Percentiles rank a stretch among this genome's conserved stretches.
Evolutionary conservation across 2,329 filamentous ascomycete genomes (phyloP).

Genomic region (Stemphylium beticola): DNA sequence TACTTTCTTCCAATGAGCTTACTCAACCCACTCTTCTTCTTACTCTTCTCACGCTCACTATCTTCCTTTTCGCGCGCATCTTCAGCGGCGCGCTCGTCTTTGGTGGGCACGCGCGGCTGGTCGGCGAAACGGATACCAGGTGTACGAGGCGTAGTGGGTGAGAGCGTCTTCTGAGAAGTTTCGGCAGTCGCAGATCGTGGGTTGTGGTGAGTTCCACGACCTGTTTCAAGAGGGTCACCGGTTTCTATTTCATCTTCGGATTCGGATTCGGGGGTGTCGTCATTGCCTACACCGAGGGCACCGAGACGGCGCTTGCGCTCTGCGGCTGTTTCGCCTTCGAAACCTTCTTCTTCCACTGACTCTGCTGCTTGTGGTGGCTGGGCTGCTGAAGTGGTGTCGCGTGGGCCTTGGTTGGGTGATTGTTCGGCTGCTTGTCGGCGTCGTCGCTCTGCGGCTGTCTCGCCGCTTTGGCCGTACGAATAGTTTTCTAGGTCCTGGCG

Average conservation of each 20-base stretch:
- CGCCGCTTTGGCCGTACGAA: constrained; percentile 28
- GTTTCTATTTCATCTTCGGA: constrained; percentile 40
- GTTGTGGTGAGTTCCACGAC: constrained; percentile 39
- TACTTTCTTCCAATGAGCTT: constrained; percentile 28
- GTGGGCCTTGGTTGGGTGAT: constrained; percentile 21
- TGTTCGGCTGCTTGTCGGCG: constrained; percentile 44
- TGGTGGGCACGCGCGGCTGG: constrained; percentile 42
- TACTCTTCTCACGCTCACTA: constrained; percentile 19
- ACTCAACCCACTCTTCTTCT: constrained; percentile 28
- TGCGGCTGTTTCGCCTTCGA: constrained; percentile 71
- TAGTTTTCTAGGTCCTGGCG: constrained; percentile 41
- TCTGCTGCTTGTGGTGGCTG: constrained; percentile 14
- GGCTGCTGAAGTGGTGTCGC: constrained; percentile 12
- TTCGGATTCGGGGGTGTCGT: constrained; percentile 37
- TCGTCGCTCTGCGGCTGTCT: constrained; percentile 53
- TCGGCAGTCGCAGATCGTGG: constrained; percentile 9
- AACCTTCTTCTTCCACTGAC: constrained; percentile 34
- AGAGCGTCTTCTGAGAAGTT: constrained; percentile 10
- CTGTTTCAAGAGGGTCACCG: constrained; percentile 45
- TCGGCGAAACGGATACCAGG: constrained; percentile 70
- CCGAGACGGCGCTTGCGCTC: constrained; percentile 76
- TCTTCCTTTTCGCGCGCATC: constrained; percentile 33
- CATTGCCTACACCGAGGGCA: constrained; percentile 65
- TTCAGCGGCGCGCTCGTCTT: constrained; percentile 39
- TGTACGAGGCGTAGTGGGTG: constrained; percentile 37